Evolutionary conservation across 1,284 basidiomycete genomes (phyloP).

Genomic region (Meripilus lineatus): DNA sequence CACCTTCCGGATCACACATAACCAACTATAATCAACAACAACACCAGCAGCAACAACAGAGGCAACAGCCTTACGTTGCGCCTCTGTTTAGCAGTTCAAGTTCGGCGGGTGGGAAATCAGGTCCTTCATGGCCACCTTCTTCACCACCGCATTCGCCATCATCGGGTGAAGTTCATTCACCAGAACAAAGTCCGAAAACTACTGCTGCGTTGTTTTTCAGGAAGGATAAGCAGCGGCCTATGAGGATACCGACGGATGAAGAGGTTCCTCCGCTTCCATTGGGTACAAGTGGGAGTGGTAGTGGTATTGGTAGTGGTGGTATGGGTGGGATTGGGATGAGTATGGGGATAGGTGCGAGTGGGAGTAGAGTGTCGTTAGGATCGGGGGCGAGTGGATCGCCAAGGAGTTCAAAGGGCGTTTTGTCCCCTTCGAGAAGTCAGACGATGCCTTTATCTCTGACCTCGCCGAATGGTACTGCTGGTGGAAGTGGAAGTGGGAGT

Average conservation of each 20-base stretch:
- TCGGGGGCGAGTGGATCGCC: neutral
- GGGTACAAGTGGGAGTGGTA: slow-evolving; percentile 23
- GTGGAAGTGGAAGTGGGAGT: neutral
- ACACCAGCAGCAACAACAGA: too few relatives aligned
- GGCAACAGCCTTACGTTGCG: slow-evolving; percentile 13
- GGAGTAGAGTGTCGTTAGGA: too few relatives aligned
- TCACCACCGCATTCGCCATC: slow-evolving; percentile 18
- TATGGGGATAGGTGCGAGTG: too few relatives aligned
- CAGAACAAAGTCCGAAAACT: slow-evolving; percentile 26
- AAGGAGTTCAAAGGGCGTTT: slow-evolving; percentile 3
- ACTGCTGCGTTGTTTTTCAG: slow-evolving; percentile 49
- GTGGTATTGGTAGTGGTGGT: too few relatives aligned
- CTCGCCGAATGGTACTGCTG: neutral
- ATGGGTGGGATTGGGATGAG: too few relatives aligned
- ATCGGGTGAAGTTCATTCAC: slow-evolving; percentile 23
- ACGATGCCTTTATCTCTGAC: too few relatives aligned
- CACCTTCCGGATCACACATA: slow-evolving; percentile 15
- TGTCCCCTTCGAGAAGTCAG: neutral
- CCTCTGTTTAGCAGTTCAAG: slow-evolving; percentile 24
- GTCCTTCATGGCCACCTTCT: slow-evolving; percentile 44
- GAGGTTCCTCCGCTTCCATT: slow-evolving; percentile 10
- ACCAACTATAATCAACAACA: too few relatives aligned
- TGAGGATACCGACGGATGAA: slow-evolving; percentile 8
- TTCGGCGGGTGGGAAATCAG: too few relatives aligned
- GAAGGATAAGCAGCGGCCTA: slow-evolving; percentile 42